These are phyloP conservation scores for Claviceps capensis DNA, from an alignment of 2,329 filamentous ascomycete genomes.

Conservation along the genomic window DNA sequence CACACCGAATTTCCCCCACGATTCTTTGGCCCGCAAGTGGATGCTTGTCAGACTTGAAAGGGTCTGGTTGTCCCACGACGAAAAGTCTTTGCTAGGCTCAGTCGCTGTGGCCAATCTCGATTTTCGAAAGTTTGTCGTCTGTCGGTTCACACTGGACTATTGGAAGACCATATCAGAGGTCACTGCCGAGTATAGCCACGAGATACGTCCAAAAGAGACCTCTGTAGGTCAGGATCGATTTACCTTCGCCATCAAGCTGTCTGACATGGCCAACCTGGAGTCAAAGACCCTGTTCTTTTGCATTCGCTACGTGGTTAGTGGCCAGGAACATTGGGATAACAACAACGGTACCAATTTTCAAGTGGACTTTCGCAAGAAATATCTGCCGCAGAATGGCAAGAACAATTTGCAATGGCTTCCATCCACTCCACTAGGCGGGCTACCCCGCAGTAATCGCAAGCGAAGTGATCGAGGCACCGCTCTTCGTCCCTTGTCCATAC, in stretches of 20 bases:
- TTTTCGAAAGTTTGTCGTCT: slow-evolving; percentile 80
- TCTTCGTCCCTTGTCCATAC: slow-evolving; percentile 40
- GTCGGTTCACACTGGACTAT: slow-evolving; percentile 90
- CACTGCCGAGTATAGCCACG: slow-evolving; percentile 71
- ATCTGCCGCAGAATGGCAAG: slow-evolving; percentile 47
- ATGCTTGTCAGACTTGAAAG: slow-evolving; percentile 69
- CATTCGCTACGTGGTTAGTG: slow-evolving; percentile 72
- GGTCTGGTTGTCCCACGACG: slow-evolving; percentile 76
- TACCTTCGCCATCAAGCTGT: slow-evolving; percentile 84
- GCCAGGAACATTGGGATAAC: slow-evolving; percentile 90
- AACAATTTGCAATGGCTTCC: slow-evolving; percentile 35
- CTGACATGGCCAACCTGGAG: slow-evolving; percentile 83
- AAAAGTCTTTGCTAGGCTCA: slow-evolving; percentile 72
- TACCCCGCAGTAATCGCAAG: slow-evolving; percentile 56
- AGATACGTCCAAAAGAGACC: slow-evolving; percentile 54
- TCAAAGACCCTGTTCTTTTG: slow-evolving; percentile 88
- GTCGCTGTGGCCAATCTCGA: slow-evolving; percentile 78
- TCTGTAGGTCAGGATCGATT: slow-evolving; percentile 71
- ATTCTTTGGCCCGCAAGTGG: slow-evolving; percentile 38
- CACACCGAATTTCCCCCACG: slow-evolving; percentile 64
- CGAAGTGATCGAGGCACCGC: slow-evolving; percentile 19
- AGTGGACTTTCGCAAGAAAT: slow-evolving; percentile 78
- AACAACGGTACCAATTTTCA: slow-evolving; percentile 81
- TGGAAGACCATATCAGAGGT: slow-evolving; percentile 99
- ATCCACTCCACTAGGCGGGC: slow-evolving; percentile 35